A percentile compares a stretch with the other conserved stretches of the same genome.
Evolutionary conservation across 805 yeast species (phyloP).

Genomic region (Ogataea pilisensis): DNA sequence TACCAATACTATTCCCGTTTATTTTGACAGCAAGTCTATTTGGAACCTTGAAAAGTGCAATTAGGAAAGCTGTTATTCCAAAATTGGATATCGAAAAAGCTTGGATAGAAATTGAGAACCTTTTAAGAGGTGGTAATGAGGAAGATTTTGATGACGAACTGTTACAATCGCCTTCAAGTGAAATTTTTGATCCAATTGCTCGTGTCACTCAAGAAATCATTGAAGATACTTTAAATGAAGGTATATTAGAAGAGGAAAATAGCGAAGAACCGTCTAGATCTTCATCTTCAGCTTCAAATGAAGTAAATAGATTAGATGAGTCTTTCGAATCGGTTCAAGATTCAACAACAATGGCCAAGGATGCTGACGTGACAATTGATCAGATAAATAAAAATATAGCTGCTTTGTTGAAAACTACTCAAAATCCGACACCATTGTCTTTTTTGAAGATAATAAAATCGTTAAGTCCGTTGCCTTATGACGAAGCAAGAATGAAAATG

Average conservation of each 20-base stretch:
- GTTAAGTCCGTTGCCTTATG: conserved; percentile 24
- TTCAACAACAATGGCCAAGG: background rate
- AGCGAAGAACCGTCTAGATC: background rate
- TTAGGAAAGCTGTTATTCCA: conserved; percentile 14
- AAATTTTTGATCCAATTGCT: conserved; percentile 17
- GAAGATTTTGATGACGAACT: background rate
- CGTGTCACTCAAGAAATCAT: conserved; percentile 26
- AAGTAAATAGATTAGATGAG: background rate
- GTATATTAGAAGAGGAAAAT: background rate
- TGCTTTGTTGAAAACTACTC: background rate
- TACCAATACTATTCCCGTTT: conserved; percentile 24
- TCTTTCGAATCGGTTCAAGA: background rate
- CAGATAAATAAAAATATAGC: background rate
- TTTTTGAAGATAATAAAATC: conserved; percentile 10
- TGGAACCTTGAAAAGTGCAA: conserved; percentile 24
- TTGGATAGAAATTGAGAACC: conserved; percentile 9
- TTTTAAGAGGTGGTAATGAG: conserved; percentile 2
- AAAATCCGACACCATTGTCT: background rate
- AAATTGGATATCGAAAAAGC: conserved; percentile 9
- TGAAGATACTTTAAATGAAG: conserved; percentile 22
- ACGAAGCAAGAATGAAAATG: conserved; percentile 30
- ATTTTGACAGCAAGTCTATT: conserved; percentile 21
- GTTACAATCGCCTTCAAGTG: conserved; percentile 2
- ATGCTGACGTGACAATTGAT: conserved; percentile 6
- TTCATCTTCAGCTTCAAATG: background rate